Evolutionary conservation across 257 asterid genomes (phyloP).

Genomic region (Gardenia jasminoides): DNA sequence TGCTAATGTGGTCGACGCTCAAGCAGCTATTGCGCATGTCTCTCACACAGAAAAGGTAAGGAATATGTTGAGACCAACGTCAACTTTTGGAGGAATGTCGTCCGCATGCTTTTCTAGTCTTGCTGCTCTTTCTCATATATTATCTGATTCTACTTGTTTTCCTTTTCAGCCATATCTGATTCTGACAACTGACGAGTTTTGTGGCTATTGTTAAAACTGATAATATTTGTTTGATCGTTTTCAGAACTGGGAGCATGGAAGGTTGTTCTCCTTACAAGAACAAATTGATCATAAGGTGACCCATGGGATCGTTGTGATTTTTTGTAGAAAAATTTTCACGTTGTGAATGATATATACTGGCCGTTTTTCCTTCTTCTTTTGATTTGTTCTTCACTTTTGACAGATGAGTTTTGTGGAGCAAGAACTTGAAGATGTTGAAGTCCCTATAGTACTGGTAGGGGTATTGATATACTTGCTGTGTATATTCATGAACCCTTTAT

Average conservation of each 20-base stretch:
- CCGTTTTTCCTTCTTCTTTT: background rate
- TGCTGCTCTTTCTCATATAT: background rate
- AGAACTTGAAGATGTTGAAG: constrained; percentile 51
- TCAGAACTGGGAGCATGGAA: constrained; percentile 75
- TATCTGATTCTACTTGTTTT: background rate
- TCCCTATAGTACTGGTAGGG: constrained; percentile 74
- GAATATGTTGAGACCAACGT: background rate
- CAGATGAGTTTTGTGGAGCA: constrained; percentile 75
- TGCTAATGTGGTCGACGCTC: constrained; percentile 10
- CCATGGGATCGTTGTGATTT: constrained; percentile 13
- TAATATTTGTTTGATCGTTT: constrained; percentile 23
- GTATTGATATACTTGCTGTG: background rate
- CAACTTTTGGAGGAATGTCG: background rate
- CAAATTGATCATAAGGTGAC: constrained; percentile 83
- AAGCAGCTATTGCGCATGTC: constrained; percentile 67
- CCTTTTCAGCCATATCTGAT: constrained; percentile 8
- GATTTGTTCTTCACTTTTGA: constrained; percentile 15
- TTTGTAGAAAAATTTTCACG: background rate
- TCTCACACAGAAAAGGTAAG: constrained; percentile 72
- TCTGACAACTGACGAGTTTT: constrained; percentile 10
- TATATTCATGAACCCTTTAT: background rate
- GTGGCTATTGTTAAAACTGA: constrained; percentile 15
- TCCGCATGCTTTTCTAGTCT: background rate
- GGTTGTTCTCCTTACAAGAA: constrained; percentile 86
- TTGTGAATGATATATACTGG: background rate